Evolutionary conservation across 2,329 filamentous ascomycete species (phyloP).

Genomic region (Aspergillus ochraceus): DNA sequence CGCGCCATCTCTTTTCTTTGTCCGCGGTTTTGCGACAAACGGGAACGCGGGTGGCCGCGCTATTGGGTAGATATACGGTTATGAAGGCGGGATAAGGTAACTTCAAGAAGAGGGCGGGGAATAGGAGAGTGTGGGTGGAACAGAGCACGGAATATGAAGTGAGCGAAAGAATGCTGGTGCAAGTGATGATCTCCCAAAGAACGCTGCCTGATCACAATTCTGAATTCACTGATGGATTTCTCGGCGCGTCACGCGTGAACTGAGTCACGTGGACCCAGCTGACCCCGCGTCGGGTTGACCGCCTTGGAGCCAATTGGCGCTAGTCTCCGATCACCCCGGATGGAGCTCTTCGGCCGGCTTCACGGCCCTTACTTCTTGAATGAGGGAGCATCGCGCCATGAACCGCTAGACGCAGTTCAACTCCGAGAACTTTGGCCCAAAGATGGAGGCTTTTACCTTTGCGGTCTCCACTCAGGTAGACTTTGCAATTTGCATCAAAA

Average conservation of each 20-base stretch:
- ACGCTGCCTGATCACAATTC: neutral
- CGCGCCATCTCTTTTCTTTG: conserved; percentile 32
- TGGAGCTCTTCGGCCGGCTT: conserved; percentile 4
- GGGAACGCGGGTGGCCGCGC: conserved; percentile 9
- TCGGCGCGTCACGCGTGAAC: conserved; percentile 9
- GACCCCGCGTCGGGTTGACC: conserved; percentile 15
- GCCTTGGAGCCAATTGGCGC: conserved; percentile 12
- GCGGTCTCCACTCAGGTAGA: conserved; percentile 83
- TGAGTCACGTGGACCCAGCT: conserved; percentile 11
- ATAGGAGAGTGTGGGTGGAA: neutral
- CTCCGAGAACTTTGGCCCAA: conserved; percentile 7
- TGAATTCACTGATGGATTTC: neutral
- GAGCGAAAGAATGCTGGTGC: neutral
- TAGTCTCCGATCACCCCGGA: conserved; percentile 3
- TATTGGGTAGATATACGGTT: conserved; percentile 1
- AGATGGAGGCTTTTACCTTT: conserved; percentile 95
- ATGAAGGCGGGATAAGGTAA: conserved; percentile 3
- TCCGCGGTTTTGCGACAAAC: conserved; percentile 16
- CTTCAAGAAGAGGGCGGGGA: neutral
- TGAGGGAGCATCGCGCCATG: conserved; percentile 8
- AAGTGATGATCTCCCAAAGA: neutral
- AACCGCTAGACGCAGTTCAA: conserved; percentile 2
- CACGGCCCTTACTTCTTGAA: neutral
- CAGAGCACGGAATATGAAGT: neutral
- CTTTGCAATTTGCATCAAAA: conserved; percentile 65